Base-by-base conservation (phyloP, 1,284 basidiomycete genomes). In the Gymnopus androsaceus region DNA sequence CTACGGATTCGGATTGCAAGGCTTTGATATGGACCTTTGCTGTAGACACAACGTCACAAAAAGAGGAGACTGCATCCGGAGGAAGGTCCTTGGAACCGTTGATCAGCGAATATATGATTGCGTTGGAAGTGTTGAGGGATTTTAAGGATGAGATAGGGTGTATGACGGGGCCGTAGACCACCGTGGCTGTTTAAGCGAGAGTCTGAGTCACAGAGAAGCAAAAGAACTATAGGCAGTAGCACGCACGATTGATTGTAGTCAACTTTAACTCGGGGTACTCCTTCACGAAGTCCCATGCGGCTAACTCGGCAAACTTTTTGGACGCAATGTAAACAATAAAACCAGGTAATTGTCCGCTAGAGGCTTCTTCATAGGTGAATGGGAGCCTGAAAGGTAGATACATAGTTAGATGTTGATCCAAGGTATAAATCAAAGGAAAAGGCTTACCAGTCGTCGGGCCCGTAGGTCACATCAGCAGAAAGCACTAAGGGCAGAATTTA, bases 271-370 rank as follows among this genome's bases (percentile, higher is more conserved):
- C 55, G 15, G 73, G 69, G 46, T 75, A 67, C 36, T 67, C 59
- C 46, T 66, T 60, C 6, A 67, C 73, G 44, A 69, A 75, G 5
- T 72, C 63, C 72, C 72, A 74, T 7, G 69, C 63, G 4, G 71
- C 72, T 28, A 64, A 59, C 54, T 76, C 75, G 11, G 70, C 69
- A 6, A 72, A 59, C 17, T 68, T 65, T 61, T 76, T 76, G 3
- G 72, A 67, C 6, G 69, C 66, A 40, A 68, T 63, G 60, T 76
- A 76, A 7, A 69, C 61, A 23, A 60, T 62, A n/a, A 64, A 60
- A 11, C 59, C 62, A 37, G 67, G 37, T 8, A 42, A 33, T 63
- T 41, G 19, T 15, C 51, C 51, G 19, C 27, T 31, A 14, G 15
- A 25, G 15, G 47, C 46, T 19, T 49, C 28, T 6, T 55, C 54